Base-by-base conservation (phyloP, 2,329 filamentous ascomycete genomes). In the Xylaria sp. region DNA sequence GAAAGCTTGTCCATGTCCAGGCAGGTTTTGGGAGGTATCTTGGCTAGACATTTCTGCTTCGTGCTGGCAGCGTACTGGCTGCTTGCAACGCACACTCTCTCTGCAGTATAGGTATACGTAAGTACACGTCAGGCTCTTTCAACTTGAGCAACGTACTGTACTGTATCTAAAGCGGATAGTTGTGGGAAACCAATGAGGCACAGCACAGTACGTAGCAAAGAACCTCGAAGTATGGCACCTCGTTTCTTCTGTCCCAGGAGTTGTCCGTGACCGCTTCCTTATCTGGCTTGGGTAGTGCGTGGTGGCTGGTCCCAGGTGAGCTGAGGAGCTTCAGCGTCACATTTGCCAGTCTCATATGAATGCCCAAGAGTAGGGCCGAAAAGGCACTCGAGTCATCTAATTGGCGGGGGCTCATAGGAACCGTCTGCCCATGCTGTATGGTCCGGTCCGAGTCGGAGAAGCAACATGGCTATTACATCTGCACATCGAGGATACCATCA, bases 281-380 rank as follows among this genome's bases (percentile, higher is more conserved):
- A 62, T 62, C 43, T 21, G 25, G 29, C 44, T 6, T 49, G 21
- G 35, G 55, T n/a, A 48, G 27, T 49, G 21, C 27, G 55, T n/a
- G 54, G 27, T 54, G 41, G 46, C 57, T 49, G 23, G 41, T 27
- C 21, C 10, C 27, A 44, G 57, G 37, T 40, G 52, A 54, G 61
- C 57, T 64, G 49, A 59, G 51, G 29, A 59, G 29, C 15, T 54
- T 53, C 51, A 61, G 31, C 41, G 61, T 64, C 15, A 43, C 48
- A 61, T 54, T 41, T 53, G 41, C 29, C 25, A 23, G 54, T 57
- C 17, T 46, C 48, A 44, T 46, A 49, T 43, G 43, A 58, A 44
- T 54, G 61, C 48, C 58, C 58, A 57, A 46, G 19, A 61, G 58
- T 60, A 64, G 57, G 61, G 23, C 61, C 61, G 58, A 60, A 61